These are phyloP conservation scores for Ceratobasidium sp. DNA, from an alignment of 1,284 basidiomycete genomes.

Conservation along the genomic window DNA sequence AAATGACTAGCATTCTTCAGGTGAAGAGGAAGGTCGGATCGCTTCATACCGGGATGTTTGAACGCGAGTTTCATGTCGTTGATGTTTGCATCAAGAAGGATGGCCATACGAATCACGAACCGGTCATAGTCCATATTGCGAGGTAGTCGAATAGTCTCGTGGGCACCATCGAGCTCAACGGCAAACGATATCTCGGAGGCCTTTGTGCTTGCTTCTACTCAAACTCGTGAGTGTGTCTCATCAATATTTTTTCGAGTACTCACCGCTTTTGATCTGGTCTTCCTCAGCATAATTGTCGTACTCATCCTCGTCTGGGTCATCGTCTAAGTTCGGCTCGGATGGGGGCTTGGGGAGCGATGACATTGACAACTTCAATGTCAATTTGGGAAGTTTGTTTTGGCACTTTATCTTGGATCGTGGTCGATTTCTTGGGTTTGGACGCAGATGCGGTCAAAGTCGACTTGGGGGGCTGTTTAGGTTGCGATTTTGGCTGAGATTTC, in stretches of 20 bases:
- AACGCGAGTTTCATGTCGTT: neutral
- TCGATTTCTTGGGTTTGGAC: neutral
- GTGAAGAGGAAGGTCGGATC: neutral
- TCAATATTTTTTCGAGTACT: neutral
- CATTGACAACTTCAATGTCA: neutral
- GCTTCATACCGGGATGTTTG: neutral
- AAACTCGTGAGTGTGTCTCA: neutral
- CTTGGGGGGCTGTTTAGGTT: neutral
- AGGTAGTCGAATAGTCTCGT: neutral
- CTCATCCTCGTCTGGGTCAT: neutral
- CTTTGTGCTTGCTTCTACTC: neutral
- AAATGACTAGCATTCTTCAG: neutral
- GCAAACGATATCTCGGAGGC: neutral
- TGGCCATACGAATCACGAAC: neutral
- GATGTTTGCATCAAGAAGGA: neutral
- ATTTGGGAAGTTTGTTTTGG: neutral
- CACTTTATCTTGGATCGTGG: neutral
- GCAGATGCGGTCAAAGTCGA: neutral
- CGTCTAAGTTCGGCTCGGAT: neutral
- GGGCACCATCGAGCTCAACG: neutral
- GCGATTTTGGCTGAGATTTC: neutral
- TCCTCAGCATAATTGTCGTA: neutral
- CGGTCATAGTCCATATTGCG: neutral
- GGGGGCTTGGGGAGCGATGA: neutral
- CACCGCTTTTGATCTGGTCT: neutral